A percentile compares a stretch with the other conserved stretches of the same genome.
phyloP scores from a whole-genome alignment of 345 rosid genomes.

The Eucalyptus fibrosa region DNA sequence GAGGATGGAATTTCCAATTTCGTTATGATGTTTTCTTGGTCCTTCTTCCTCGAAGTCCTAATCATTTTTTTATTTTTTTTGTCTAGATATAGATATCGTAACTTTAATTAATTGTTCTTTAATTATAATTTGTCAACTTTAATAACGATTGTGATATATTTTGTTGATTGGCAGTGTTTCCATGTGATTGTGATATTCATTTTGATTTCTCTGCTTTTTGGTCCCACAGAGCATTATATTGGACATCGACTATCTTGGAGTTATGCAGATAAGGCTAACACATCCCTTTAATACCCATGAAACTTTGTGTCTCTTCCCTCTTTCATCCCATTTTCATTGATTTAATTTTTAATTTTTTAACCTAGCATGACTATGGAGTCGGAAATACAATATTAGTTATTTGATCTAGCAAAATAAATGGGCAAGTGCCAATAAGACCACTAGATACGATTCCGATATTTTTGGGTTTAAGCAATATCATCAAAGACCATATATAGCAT shows the following conservation, averaged over 20 bases:
- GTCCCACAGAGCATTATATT: not conserved
- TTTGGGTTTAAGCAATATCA: not conserved
- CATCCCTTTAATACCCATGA: not conserved
- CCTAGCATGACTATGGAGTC: not conserved
- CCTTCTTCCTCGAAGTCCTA: not conserved
- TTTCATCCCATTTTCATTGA: not conserved
- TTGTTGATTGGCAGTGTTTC: not conserved
- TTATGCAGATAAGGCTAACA: not conserved
- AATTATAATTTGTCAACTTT: not conserved
- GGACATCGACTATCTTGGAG: not conserved
- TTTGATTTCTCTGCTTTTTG: not conserved
- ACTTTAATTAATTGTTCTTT: not conserved
- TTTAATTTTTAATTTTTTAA: not conserved
- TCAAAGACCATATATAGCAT: not conserved
- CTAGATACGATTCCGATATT: not conserved
- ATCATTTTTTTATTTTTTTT: not conserved
- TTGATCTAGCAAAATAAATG: not conserved
- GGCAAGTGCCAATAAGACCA: not conserved
- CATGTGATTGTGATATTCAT: not conserved
- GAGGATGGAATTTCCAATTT: not conserved
- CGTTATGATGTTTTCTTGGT: not conserved
- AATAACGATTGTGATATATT: not conserved
- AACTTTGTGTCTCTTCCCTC: not conserved
- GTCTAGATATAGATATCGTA: not conserved
- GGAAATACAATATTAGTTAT: not conserved